phyloP scores from a whole-genome alignment of 2,329 filamentous ascomycete species.

The Hysterium pulicare region DNA sequence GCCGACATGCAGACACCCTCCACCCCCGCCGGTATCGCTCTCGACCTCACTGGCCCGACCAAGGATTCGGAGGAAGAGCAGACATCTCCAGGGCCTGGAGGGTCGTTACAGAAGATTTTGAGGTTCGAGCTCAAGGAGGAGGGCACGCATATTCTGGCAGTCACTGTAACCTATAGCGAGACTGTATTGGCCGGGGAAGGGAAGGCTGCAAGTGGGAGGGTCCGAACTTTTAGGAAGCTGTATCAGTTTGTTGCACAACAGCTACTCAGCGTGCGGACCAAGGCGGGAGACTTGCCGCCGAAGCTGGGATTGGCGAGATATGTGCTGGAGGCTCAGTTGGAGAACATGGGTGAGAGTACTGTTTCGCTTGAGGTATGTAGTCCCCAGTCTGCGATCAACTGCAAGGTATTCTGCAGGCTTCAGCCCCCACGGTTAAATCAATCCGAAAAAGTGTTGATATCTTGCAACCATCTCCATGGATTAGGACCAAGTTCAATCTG shows the following conservation, averaged over 20 bases:
- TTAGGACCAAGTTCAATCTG: no score
- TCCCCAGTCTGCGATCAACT: neutral
- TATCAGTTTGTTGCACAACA: constrained; percentile 96
- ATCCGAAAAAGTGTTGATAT: no score
- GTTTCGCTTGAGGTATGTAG: constrained; percentile 68
- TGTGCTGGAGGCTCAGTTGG: constrained; percentile 88
- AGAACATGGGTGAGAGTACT: constrained; percentile 84
- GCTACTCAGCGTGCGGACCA: constrained; percentile 85
- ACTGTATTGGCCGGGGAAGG: constrained; percentile 55
- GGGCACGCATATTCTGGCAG: constrained; percentile 86
- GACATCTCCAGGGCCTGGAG: constrained; percentile 52
- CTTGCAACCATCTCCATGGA: no score
- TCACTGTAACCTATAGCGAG: constrained; percentile 93
- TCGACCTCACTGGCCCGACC: constrained; percentile 56
- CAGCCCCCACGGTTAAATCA: no score
- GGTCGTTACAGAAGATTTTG: constrained; percentile 77
- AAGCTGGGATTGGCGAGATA: constrained; percentile 52
- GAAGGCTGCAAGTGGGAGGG: constrained; percentile 56
- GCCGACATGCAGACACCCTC: constrained; percentile 95
- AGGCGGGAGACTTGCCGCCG: constrained; percentile 63
- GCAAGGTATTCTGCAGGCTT: neutral
- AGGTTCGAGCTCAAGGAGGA: constrained; percentile 89
- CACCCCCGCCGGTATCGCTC: constrained; percentile 57
- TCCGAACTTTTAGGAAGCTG: constrained; percentile 86
- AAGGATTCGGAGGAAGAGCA: constrained; percentile 17